Evolutionary conservation across 768 basidiomycete species (phyloP).

Genomic region (Suillus subalutaceus): DNA sequence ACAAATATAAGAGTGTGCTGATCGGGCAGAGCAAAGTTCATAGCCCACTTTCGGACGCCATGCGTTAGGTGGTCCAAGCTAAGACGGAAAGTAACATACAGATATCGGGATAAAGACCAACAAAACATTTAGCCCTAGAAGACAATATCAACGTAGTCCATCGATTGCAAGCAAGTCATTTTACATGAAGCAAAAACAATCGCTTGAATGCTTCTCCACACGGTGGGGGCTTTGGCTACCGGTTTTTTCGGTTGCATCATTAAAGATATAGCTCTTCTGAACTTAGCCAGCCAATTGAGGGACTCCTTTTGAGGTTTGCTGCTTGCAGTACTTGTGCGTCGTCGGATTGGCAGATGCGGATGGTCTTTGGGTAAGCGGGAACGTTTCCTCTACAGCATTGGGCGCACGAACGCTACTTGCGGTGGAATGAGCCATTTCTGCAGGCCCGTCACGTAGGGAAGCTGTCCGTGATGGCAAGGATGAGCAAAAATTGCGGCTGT

Average conservation of each 20-base stretch:
- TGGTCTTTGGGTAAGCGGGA: not conserved
- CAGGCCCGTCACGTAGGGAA: not conserved
- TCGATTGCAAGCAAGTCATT: conserved; percentile 16
- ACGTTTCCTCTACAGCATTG: not conserved
- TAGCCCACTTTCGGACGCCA: conserved; percentile 57
- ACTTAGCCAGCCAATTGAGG: not conserved
- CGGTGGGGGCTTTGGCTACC: conserved; percentile 46
- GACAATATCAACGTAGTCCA: conserved; percentile 10
- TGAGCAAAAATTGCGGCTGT: not conserved
- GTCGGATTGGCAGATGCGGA: not conserved
- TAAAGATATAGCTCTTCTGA: conserved; percentile 31
- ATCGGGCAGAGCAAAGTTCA: conserved; percentile 59
- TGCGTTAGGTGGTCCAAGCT: conserved; percentile 5
- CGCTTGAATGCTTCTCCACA: conserved; percentile 50
- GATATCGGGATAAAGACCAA: conserved; percentile 74
- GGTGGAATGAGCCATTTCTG: not conserved
- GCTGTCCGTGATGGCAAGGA: not conserved
- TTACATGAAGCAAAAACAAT: conserved; percentile 62
- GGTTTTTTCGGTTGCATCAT: conserved; percentile 38
- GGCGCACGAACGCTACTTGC: not conserved
- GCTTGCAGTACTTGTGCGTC: not conserved
- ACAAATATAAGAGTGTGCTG: conserved; percentile 72
- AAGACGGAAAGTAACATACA: conserved; percentile 37
- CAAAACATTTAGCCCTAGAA: conserved; percentile 66
- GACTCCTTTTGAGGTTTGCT: not conserved